Conservation (phyloP, 192 early-diverging fungal genomes). For the Coemansia sp. region DNA sequence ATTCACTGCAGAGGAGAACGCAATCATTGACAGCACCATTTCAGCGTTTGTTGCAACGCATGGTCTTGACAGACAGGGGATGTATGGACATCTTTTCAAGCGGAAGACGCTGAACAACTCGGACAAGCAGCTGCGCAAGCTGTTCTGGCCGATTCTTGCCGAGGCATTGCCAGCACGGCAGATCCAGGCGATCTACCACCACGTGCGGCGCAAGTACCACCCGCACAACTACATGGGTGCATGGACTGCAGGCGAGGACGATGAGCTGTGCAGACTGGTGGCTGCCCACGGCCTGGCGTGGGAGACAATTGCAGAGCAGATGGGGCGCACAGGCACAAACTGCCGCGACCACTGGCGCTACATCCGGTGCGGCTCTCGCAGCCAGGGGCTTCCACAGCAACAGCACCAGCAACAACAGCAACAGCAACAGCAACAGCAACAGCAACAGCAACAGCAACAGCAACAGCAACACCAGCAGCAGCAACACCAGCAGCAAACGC, state of each 20-base stretch:
- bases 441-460: background rate
- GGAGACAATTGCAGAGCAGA: conserved; percentile 43
- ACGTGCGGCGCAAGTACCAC: conserved; percentile 47
- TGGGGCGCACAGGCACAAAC: conserved; percentile 54
- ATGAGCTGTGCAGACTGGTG: conserved; percentile 36
- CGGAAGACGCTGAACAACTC: conserved; percentile 16
- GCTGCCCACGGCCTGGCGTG: conserved; percentile 46
- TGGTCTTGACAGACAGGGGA: conserved; percentile 25
- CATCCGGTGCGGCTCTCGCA: conserved; percentile 22
- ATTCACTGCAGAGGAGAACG: conserved; percentile 46
- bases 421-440: no score
- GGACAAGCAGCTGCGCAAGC: conserved; percentile 34
- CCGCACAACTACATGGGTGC: conserved; percentile 55
- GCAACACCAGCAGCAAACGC: background rate
- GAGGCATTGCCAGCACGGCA: conserved; percentile 46
- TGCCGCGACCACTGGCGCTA: conserved; percentile 56
- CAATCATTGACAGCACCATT: conserved; percentile 32
- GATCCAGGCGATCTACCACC: conserved; percentile 54
- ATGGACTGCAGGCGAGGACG: conserved; percentile 44
- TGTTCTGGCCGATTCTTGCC: conserved; percentile 46
- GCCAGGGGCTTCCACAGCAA: background rate
- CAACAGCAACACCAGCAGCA: background rate
- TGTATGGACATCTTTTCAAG: conserved; percentile 47
- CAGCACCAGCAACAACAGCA: background rate
- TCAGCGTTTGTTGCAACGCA: conserved; percentile 24